Base-by-base conservation (phyloP, 1,139 yeast genomes). In the Yamadazyma diospyri region DNA sequence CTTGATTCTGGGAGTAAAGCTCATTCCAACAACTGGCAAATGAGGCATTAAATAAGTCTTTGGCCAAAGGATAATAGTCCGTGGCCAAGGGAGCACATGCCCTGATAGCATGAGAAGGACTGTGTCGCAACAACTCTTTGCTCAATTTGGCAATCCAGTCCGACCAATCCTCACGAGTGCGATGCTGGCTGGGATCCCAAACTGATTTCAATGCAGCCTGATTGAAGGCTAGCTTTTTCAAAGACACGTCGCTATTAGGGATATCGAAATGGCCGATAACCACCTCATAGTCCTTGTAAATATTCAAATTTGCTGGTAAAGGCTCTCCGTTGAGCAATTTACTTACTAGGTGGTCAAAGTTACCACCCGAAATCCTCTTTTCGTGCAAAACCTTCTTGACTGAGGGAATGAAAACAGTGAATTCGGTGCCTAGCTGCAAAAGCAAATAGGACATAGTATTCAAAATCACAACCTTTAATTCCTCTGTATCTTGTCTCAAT, bases 11-110 rank as follows among this genome's bases (percentile, higher is more conserved):
- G n/a, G 89, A 84, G 47, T 86, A 87, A 16, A 94, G 66, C 47
- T 89, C 97, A 39, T 82, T 78, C 98, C 98, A 94, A 45, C 97
- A 89, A 51, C 95, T 84, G 20, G 94, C 89, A 67, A 94, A 94
- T 51, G 95, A 85, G 17, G 95, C 89, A 54, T 94, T 94, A 64
- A 94, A 94, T 35, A 94, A 62, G 42, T 89, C 97, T 44, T 82
- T 81, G 0, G 97, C 96, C 29, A 94, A 60, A 0, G 96, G 96
- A 36, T 84, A 79, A 48, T 89, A 87, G 30, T 86, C 87, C 5
- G 87, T 80, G 0, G 97, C 97, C 35, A 94, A 64, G 7, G 85
- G 83, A 2, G 95, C 87, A 55, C 98, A 92, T 0, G 97, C 96
- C 45, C 97, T 71, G 28, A 94, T 71, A 1, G 97, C 94, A 51